Evolutionary conservation across 2,329 filamentous ascomycete genomes (phyloP), one percentile per base, ranked within the genome.

Genomic region (Bipolaris gigantea): DNA sequence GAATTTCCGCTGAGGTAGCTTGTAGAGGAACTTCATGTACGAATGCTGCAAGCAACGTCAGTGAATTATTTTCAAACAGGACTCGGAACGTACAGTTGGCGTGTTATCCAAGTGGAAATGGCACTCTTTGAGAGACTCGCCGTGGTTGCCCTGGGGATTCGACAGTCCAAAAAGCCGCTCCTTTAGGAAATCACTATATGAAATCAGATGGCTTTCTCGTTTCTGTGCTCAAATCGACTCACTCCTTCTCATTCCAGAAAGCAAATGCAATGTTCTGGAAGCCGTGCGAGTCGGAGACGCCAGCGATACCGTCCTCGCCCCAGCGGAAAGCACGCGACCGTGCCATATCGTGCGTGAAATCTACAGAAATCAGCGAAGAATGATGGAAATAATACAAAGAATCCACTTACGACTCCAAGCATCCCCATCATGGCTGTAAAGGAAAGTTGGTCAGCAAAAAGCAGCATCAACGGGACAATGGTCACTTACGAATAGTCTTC

Each of bases 11-110:
- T 97, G 93, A 0, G 94, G 94, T 67, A 97, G 95, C 76, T 97
- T 97, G 84, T 97, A 97, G 63, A 97, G 87, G 71, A 87, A 95
- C 76, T 97, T 97, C 93, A 97, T 97, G 80, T 97, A 97, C 25
- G 93, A 96, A 76, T 97, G 92, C 89, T 92, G 73, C 55, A 53
- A 15, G 18, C 23, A 3, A 40, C 65, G 61, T 61, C 58, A 63
- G 57, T 8, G 40, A 41, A 16, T 55, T 81, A 77, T 25, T 27
- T 1, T 10, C 80, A 77, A n/a, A 35, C 5, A 40, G 23, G 41
- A 5, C 15, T 80, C 78, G 23, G 2, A 18, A 61, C 75, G 57
- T 74, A 84, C 82, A 51, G 85, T 85, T 53, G 93, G 93, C 25
- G 90, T 96, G 74, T 97, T 97, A 76, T 97, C 93, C 54, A 97